These are phyloP conservation scores for Pholiota adiposa DNA, from an alignment of 1,284 basidiomycete genomes.

Conservation along the genomic window DNA sequence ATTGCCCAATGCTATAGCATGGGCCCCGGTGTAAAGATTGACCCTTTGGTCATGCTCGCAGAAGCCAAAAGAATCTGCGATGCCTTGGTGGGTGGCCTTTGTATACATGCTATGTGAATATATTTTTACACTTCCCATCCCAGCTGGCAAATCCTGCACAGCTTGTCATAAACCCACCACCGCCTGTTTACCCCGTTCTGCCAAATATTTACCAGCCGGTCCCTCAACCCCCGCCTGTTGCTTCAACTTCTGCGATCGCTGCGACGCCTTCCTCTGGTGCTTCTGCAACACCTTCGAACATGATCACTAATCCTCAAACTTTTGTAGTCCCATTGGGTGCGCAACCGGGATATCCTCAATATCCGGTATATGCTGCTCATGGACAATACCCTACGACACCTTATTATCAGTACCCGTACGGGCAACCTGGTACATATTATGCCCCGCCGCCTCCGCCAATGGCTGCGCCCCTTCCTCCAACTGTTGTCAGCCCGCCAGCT, in stretches of 20 bases:
- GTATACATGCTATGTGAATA: neutral
- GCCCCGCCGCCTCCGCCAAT: slow-evolving; percentile 23
- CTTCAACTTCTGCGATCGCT: slow-evolving; percentile 25
- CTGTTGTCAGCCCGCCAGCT: slow-evolving; percentile 30
- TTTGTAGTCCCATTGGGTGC: slow-evolving; percentile 69
- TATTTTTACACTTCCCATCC: slow-evolving; percentile 7
- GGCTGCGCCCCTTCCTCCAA: slow-evolving; percentile 12
- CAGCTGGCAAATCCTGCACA: slow-evolving; percentile 74
- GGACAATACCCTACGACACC: slow-evolving; percentile 60
- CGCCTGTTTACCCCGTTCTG: slow-evolving; percentile 54
- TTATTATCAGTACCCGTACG: slow-evolving; percentile 56
- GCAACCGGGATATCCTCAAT: slow-evolving; percentile 43
- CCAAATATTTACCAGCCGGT: slow-evolving; percentile 42
- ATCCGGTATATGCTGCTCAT: slow-evolving; percentile 43
- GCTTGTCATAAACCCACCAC: slow-evolving; percentile 65
- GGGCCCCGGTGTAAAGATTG: slow-evolving; percentile 67
- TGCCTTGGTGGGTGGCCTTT: slow-evolving; percentile 54
- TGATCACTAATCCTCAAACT: slow-evolving; percentile 70
- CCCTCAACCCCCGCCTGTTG: slow-evolving; percentile 18
- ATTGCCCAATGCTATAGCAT: slow-evolving; percentile 80
- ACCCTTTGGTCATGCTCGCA: slow-evolving; percentile 70
- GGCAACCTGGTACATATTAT: slow-evolving; percentile 33
- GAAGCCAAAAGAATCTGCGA: slow-evolving; percentile 81
- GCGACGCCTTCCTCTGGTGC: slow-evolving; percentile 28
- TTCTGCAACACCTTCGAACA: slow-evolving; percentile 33